phyloP scores from a whole-genome alignment of 1,139 yeast genomes.

The Debaryomycetaceae sp. region DNA sequence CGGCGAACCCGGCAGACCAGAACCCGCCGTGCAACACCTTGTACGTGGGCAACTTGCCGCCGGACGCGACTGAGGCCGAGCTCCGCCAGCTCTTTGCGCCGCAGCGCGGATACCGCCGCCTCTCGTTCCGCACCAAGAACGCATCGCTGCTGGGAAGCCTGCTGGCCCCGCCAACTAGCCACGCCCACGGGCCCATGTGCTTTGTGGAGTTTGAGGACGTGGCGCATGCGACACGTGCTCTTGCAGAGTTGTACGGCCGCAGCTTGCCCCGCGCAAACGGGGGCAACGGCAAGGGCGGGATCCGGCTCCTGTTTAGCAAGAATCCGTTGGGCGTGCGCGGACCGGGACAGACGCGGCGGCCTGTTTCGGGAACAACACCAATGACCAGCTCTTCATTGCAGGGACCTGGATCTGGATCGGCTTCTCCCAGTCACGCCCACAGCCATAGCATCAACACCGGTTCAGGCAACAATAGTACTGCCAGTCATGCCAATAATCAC shows the following conservation, averaged over 20 bases:
- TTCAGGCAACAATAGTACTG: slow-evolving; percentile 5
- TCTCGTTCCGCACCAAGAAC: slow-evolving; percentile 74
- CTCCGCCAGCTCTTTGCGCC: slow-evolving; percentile 77
- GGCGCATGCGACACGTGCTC: slow-evolving; percentile 82
- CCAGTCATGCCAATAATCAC: too few relatives aligned
- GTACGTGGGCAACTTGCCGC: slow-evolving; percentile 94
- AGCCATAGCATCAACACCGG: slow-evolving; percentile 3
- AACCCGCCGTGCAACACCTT: slow-evolving; percentile 97
- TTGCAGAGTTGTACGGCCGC: slow-evolving; percentile 87
- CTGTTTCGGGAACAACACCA: slow-evolving; percentile 13
- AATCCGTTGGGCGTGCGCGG: slow-evolving; percentile 96
- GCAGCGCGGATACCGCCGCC: slow-evolving; percentile 84
- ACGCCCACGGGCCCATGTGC: slow-evolving; percentile 93
- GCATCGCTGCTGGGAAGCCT: slow-evolving; percentile 29
- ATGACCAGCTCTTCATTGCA: slow-evolving; percentile 10
- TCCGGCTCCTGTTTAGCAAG: slow-evolving; percentile 83
- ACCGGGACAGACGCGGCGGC: slow-evolving; percentile 37
- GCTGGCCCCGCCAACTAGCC: slow-evolving; percentile 18
- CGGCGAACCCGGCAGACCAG: slow-evolving; percentile 98
- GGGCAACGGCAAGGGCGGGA: slow-evolving; percentile 81
- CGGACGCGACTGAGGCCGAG: slow-evolving; percentile 93
- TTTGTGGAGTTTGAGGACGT: slow-evolving; percentile 98
- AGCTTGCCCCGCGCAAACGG: slow-evolving; percentile 62
- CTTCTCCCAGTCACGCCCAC: slow-evolving; percentile 4
- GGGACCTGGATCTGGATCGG: slow-evolving; percentile 8